Evolutionary conservation across 2,329 filamentous ascomycete genomes (phyloP), one percentile per base, ranked within the genome.

Genomic region (Exophiala aquamarina): DNA sequence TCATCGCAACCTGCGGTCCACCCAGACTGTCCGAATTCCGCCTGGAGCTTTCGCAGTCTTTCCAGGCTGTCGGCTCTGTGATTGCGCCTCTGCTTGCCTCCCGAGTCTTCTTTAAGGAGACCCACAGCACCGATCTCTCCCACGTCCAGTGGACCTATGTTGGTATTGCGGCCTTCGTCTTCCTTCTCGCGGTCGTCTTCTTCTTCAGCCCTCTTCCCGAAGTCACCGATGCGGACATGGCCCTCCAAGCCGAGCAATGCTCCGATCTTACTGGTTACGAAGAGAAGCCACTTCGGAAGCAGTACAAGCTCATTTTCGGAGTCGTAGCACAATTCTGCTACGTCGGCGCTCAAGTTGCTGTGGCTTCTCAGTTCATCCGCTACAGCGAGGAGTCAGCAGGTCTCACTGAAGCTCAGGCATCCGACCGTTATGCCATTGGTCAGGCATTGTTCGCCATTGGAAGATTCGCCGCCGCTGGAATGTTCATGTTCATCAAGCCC

Each of bases 131-230:
- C 43, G 78, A 78, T 1, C 74, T 93, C 3, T 73, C 75, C 55
- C 82, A 83, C 46, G 86, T 90, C 2, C 85, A 90, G 66, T 90
- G 83, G 81, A 83, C 87, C 0, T 93, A 93, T 58, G 77, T 93
- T n/a, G 85, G 83, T 45, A 85, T 92, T 51, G 88, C 83, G 3
- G 71, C 78, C 60, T 89, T 89, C 53, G 86, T 89, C 23, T 81
- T 82, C 55, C 59, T 81, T 3, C 74, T 90, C 2, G 86, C 82
- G 0, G 64, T 73, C 4, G 70, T 84, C n/a, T 87, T 89, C 64
- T 84, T 81, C 67, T 63, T 87, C 32, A 79, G 81, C 7, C 75
- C 75, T 10, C 84, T 88, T 45, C 85, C 86, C 4, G 86, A 89
- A 64, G 82, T 89, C 58, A 88, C 84, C 9, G 82, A 84, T 60